These are phyloP conservation scores for Rossbeevera mucosa DNA, from an alignment of 768 basidiomycete genomes.

Conservation along the genomic window DNA sequence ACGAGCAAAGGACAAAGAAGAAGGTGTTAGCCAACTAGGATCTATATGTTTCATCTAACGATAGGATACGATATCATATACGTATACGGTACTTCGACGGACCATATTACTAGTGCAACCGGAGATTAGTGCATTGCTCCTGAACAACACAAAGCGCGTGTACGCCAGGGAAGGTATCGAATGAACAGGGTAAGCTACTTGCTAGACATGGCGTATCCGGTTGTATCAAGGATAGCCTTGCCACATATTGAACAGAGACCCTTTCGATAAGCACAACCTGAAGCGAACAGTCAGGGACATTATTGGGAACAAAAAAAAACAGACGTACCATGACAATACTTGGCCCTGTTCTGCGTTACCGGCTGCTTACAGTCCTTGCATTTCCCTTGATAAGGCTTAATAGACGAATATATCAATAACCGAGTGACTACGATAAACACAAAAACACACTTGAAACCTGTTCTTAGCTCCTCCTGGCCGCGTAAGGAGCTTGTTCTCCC, in stretches of 20 bases:
- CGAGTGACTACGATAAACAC: slow-evolving; percentile 11
- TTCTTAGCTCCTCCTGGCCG: slow-evolving; percentile 71
- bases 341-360: slow-evolving; percentile 80
- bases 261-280: slow-evolving; percentile 86
- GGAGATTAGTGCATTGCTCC: neutral
- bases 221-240: slow-evolving; percentile 79
- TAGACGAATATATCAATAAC: neutral
- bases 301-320: slow-evolving; percentile 2
- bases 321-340: slow-evolving; percentile 79
- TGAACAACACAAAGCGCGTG: neutral
- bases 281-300: slow-evolving; percentile 4
- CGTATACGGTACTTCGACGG: neutral
- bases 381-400: slow-evolving; percentile 77
- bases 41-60: slow-evolving; percentile 5
- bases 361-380: slow-evolving; percentile 86
- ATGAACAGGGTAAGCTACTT: slow-evolving; percentile 41
- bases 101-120: neutral
- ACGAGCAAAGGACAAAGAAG: slow-evolving; percentile 42
- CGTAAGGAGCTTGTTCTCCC: slow-evolving; percentile 77
- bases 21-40: slow-evolving; percentile 22
- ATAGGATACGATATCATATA: slow-evolving; percentile 6
- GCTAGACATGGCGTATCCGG: slow-evolving; percentile 79
- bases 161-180: slow-evolving; percentile 22
- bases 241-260: slow-evolving; percentile 86
- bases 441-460: slow-evolving; percentile 60